phyloP scores from a whole-genome alignment of 805 yeast species.

The Priceomyces melissophilus region DNA sequence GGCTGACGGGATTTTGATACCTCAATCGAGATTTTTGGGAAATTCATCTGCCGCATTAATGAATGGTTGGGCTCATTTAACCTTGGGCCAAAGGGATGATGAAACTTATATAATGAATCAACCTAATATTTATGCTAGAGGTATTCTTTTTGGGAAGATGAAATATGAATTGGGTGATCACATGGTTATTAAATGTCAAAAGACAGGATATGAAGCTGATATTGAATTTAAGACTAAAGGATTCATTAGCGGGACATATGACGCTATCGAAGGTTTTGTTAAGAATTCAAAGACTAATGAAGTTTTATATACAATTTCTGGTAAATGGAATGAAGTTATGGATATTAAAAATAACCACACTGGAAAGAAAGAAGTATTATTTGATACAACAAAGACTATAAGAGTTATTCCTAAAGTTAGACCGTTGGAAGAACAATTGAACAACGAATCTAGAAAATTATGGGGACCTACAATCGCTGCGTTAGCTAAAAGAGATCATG shows the following conservation, averaged over 20 bases:
- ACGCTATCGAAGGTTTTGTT: constrained; percentile 76
- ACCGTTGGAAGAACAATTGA: constrained; percentile 75
- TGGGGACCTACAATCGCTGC: constrained; percentile 86
- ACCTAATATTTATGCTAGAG: constrained; percentile 94
- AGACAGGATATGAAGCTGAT: constrained; percentile 61
- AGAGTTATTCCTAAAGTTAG: constrained; percentile 68
- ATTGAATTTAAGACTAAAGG: constrained; percentile 96
- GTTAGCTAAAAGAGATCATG: constrained; percentile 74
- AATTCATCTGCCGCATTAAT: constrained; percentile 96
- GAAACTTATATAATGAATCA: constrained; percentile 86
- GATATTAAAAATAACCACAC: constrained; percentile 52
- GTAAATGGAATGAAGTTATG: constrained; percentile 93
- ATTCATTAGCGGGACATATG: constrained; percentile 86
- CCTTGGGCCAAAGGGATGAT: constrained; percentile 59
- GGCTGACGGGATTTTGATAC: constrained; percentile 85
- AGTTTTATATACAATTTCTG: constrained; percentile 62
- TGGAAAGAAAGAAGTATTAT: constrained; percentile 41
- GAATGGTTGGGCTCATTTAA: constrained; percentile 82
- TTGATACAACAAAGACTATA: constrained; percentile 47
- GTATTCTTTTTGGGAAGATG: constrained; percentile 85
- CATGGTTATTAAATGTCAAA: constrained; percentile 66
- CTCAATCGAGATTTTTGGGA: constrained; percentile 85
- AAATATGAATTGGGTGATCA: constrained; percentile 92
- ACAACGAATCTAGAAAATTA: constrained; percentile 72
- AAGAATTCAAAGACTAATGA: constrained; percentile 44